These are phyloP conservation scores for Austroboletus niveus DNA, from an alignment of 1,284 basidiomycete species.

Conservation along the genomic window DNA sequence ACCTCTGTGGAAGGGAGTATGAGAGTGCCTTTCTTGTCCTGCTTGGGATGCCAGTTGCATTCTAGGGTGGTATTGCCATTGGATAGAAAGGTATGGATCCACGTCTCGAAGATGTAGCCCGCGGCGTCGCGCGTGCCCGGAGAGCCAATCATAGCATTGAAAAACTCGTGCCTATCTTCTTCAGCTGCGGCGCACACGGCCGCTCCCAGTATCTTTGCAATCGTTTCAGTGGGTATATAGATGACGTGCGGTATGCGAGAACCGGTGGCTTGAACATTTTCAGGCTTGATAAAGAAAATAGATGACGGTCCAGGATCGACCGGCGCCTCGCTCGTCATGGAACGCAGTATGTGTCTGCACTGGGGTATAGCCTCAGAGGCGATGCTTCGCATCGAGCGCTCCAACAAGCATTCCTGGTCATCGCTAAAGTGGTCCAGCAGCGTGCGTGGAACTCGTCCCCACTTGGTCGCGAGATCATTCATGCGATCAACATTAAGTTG, in stretches of 20 bases:
- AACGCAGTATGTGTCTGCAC: not conserved
- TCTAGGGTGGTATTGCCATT: not conserved
- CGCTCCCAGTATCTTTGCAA: not conserved
- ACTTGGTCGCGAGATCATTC: conserved; percentile 1
- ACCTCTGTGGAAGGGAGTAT: not conserved
- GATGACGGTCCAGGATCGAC: conserved; percentile 1
- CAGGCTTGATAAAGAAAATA: conserved; percentile 1
- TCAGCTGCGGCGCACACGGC: not conserved
- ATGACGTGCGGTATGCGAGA: not conserved
- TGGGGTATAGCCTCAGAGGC: conserved; percentile 1
- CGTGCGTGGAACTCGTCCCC: not conserved
- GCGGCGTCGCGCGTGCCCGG: not conserved
- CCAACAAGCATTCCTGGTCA: not conserved
- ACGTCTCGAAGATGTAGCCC: conserved; percentile 4
- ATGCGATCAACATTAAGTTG: not conserved
- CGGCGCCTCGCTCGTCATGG: not conserved
- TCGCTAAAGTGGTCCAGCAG: not conserved
- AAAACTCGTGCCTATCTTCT: conserved; percentile 1
- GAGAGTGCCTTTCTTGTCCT: not conserved
- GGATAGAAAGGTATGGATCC: not conserved
- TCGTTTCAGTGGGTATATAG: conserved; percentile 1
- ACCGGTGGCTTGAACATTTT: not conserved
- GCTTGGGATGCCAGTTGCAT: conserved; percentile 1
- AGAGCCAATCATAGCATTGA: conserved; percentile 2
- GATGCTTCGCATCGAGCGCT: not conserved